Conservation (phyloP, 345 rosid genomes). For the Psidium friedrichsthalianum region DNA sequence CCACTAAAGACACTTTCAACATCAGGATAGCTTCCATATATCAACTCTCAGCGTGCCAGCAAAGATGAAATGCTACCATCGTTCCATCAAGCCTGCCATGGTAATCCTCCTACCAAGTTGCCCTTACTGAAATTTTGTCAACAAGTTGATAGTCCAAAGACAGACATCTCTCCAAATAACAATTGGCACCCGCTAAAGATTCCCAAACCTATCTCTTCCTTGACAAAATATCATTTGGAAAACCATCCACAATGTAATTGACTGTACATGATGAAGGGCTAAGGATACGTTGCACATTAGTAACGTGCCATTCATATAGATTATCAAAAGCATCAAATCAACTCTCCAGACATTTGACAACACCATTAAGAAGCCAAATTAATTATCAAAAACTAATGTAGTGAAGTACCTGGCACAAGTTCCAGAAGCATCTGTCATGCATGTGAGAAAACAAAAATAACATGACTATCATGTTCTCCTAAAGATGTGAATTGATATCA, state of each 20-base stretch:
- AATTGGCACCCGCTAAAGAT: not conserved
- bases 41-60: not conserved
- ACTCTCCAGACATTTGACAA: not conserved
- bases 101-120: not conserved
- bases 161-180: not conserved
- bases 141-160: not conserved
- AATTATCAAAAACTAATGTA: not conserved
- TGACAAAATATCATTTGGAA: not conserved
- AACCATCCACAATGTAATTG: not conserved
- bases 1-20: not conserved
- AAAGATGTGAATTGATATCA: not conserved
- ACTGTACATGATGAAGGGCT: not conserved
- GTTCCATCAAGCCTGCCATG: not conserved
- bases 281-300: not conserved
- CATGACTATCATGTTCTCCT: not conserved
- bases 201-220: not conserved
- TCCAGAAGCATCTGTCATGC: not conserved
- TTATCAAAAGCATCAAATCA: not conserved
- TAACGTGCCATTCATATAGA: not conserved
- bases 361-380: not conserved
- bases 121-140: not conserved
- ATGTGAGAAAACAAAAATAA: not conserved
- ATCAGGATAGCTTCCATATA: not conserved
- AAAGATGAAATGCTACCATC: not conserved
- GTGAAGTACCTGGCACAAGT: not conserved